phyloP scores from a whole-genome alignment of 768 basidiomycete genomes.

The Serpula lacrymans region DNA sequence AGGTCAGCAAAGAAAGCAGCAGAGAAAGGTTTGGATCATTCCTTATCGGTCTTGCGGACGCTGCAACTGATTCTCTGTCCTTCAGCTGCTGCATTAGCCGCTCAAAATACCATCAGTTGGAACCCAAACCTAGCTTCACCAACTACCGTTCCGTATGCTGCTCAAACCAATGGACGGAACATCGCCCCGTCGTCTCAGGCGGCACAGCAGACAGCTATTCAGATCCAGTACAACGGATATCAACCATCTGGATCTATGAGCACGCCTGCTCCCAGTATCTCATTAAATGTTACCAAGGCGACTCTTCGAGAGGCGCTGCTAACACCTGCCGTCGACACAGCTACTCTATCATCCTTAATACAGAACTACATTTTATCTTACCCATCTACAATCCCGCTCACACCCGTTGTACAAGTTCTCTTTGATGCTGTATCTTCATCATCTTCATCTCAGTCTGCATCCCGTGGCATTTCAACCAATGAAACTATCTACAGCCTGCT shows the following conservation, averaged over 20 bases:
- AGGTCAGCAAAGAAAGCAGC: constrained; percentile 48
- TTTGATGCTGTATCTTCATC: constrained; percentile 46
- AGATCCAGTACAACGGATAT: constrained; percentile 41
- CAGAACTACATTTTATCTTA: constrained; percentile 46
- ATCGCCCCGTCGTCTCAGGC: constrained; percentile 32
- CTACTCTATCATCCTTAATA: constrained; percentile 52
- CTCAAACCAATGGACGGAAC: constrained; percentile 28
- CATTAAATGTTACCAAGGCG: constrained; percentile 25
- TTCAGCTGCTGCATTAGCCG: constrained; percentile 15
- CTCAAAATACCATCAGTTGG: constrained; percentile 32
- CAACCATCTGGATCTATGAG: constrained; percentile 46
- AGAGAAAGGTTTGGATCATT: constrained; percentile 41
- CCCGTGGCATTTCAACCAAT: constrained; percentile 32
- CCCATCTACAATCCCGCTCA: constrained; percentile 48
- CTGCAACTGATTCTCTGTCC: not conserved
- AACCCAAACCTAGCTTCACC: constrained; percentile 34
- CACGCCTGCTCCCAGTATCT: constrained; percentile 15
- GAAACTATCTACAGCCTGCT: constrained; percentile 38
- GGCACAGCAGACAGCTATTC: constrained; percentile 21
- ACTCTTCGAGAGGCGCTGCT: constrained; percentile 30
- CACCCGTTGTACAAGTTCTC: constrained; percentile 47
- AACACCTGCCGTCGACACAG: constrained; percentile 39
- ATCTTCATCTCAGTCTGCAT: constrained; percentile 17
- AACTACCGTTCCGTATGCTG: constrained; percentile 36
- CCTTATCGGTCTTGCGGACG: constrained; percentile 10